Evolutionary conservation across 148 eudicot genomes (phyloP).

Genomic region (Diospyros kaki): DNA sequence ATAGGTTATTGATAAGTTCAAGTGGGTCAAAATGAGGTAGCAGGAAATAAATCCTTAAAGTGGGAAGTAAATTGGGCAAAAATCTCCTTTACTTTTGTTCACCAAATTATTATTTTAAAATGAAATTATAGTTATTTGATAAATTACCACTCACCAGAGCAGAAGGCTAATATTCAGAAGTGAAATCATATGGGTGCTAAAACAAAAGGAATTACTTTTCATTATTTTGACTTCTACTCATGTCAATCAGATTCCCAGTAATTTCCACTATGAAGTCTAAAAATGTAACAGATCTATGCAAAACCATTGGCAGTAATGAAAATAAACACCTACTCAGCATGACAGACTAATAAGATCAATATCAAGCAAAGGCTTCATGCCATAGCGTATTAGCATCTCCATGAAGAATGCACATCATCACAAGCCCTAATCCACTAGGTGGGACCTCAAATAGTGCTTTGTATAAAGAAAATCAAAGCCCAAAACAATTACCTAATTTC

Average conservation of each 20-base stretch:
- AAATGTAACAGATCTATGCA: background rate
- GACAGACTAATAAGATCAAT: background rate
- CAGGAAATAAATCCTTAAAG: background rate
- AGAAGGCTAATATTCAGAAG: background rate
- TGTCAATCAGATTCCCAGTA: background rate
- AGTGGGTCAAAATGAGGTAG: constrained; percentile 1
- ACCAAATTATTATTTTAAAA: too few species aligned
- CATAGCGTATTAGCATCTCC: background rate
- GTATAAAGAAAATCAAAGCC: background rate
- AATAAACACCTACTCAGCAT: background rate
- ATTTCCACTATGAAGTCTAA: background rate
- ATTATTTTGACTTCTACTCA: background rate
- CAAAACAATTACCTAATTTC: constrained; percentile 53
- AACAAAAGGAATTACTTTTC: background rate
- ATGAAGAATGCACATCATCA: too few species aligned
- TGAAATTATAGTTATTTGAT: background rate
- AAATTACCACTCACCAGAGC: background rate
- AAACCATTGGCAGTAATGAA: background rate
- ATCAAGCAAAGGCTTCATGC: background rate
- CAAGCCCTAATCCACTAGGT: too few species aligned
- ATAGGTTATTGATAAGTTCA: constrained; percentile 6
- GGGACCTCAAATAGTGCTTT: background rate
- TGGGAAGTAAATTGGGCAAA: too few species aligned
- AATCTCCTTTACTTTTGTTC: too few species aligned
- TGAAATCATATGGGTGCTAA: background rate